Percentiles rank a stretch among this genome's conserved stretches.
Evolutionary conservation across 2,329 filamentous ascomycete genomes (phyloP).

Genomic region (Alternaria triticimaculans): DNA sequence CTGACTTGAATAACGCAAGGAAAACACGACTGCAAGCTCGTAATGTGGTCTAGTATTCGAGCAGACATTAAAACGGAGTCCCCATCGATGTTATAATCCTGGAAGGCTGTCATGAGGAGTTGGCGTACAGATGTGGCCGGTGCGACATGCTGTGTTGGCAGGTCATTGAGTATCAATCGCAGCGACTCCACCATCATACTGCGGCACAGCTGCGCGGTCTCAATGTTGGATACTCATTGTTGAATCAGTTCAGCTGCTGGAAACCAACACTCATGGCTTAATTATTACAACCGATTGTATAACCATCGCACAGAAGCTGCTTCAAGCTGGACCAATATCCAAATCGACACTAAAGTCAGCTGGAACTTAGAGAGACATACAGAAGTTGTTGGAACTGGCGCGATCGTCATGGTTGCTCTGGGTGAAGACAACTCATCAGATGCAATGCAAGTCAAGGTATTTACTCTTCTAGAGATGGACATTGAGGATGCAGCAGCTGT

Average conservation of each 20-base stretch:
- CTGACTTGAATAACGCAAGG: background rate
- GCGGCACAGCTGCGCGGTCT: constrained; percentile 61
- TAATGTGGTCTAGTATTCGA: background rate
- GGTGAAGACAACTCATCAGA: constrained; percentile 81
- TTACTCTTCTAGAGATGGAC: constrained; percentile 81
- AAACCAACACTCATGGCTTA: constrained; percentile 59
- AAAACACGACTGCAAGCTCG: background rate
- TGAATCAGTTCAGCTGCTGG: too few species aligned
- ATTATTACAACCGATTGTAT: constrained; percentile 82
- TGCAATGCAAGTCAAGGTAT: constrained; percentile 82
- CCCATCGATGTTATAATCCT: constrained; percentile 61
- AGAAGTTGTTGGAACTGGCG: constrained; percentile 75
- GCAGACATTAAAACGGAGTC: background rate
- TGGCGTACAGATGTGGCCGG: constrained; percentile 86
- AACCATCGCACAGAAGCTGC: constrained; percentile 73
- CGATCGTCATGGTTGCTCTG: constrained; percentile 78
- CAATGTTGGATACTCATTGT: constrained; percentile 77
- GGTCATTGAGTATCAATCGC: constrained; percentile 88
- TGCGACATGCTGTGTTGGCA: constrained; percentile 84
- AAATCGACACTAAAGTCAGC: constrained; percentile 85
- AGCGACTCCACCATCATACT: constrained; percentile 54
- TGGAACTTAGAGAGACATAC: constrained; percentile 85
- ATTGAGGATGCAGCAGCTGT: constrained; percentile 67
- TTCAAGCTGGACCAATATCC: constrained; percentile 87
- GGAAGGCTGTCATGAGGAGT: constrained; percentile 74